A percentile compares a stretch with the other conserved stretches of the same genome.
Evolutionary conservation across 176 grass and related monocot genomes (phyloP).

Genomic region (Saccharum spontaneum): DNA sequence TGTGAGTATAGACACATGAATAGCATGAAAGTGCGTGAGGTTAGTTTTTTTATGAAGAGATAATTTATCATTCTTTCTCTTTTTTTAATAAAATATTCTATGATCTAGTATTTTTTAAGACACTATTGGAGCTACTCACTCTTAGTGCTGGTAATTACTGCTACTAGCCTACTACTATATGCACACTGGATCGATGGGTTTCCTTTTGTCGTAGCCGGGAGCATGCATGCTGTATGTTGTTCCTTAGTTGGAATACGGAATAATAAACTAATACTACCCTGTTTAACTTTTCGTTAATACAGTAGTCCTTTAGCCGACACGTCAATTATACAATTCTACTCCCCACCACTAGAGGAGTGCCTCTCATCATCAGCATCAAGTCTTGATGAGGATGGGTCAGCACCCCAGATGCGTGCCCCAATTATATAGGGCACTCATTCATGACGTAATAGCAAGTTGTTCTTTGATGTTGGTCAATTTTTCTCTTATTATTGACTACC

Average conservation of each 20-base stretch:
- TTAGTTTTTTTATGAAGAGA: not conserved
- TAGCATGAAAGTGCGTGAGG: not conserved
- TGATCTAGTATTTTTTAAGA: not conserved
- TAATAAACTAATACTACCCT: not conserved
- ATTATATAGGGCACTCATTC: not conserved
- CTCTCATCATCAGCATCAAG: not conserved
- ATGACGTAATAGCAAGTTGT: not conserved
- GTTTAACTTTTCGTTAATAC: not conserved
- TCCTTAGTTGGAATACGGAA: not conserved
- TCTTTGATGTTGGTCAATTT: not conserved
- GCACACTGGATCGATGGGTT: not conserved
- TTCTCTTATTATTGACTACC: not conserved
- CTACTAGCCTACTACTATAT: not conserved
- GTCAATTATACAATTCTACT: slow-evolving; percentile 39
- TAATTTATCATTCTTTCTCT: not conserved
- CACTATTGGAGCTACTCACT: too few relatives aligned
- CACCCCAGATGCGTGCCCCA: not conserved
- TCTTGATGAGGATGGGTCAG: not conserved
- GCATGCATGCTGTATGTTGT: not conserved
- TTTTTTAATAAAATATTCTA: not conserved
- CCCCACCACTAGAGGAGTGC: not conserved
- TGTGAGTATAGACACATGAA: not conserved
- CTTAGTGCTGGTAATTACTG: not conserved
- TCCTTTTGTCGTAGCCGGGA: not conserved
- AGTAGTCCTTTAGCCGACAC: slow-evolving; percentile 39